Evolutionary conservation across 257 asterid species (phyloP).

Genomic region (Capsicum baccatum): DNA sequence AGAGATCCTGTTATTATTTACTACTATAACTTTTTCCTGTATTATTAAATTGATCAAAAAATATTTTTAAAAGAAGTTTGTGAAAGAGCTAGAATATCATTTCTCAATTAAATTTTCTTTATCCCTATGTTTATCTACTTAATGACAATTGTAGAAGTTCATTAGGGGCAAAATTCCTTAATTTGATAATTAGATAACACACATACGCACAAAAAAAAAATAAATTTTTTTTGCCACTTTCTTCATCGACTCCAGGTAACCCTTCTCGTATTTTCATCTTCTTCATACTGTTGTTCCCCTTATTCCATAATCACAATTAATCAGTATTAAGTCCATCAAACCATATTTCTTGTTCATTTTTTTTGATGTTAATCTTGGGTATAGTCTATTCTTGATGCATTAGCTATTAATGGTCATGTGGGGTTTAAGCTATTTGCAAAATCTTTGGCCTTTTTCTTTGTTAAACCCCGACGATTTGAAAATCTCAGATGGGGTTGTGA

Average conservation of each 20-base stretch:
- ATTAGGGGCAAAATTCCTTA: neutral
- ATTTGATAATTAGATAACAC: neutral
- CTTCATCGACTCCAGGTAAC: slow-evolving; percentile 14
- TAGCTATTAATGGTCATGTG: slow-evolving; percentile 21
- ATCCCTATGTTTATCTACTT: too few relatives aligned
- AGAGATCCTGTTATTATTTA: too few relatives aligned
- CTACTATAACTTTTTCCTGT: too few relatives aligned
- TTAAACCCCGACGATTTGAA: slow-evolving; percentile 63
- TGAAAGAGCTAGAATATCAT: too few relatives aligned
- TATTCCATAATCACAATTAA: neutral
- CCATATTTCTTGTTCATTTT: neutral
- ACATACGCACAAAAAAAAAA: too few relatives aligned
- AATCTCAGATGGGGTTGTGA: slow-evolving; percentile 69
- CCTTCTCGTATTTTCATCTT: neutral
- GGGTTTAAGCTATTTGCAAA: slow-evolving; percentile 56
- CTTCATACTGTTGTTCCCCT: neutral
- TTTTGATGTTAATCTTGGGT: neutral
- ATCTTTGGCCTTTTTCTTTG: slow-evolving; percentile 76
- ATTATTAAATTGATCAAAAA: too few relatives aligned
- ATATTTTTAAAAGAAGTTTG: too few relatives aligned
- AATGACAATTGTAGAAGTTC: too few relatives aligned
- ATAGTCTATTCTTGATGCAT: neutral
- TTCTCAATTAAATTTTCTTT: too few relatives aligned
- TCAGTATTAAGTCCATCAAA: neutral
- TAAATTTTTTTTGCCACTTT: neutral